Evolutionary conservation across 108 stramenopile species (phyloP), one percentile per base, ranked within the genome.

Genomic region (Parmales sp.): DNA sequence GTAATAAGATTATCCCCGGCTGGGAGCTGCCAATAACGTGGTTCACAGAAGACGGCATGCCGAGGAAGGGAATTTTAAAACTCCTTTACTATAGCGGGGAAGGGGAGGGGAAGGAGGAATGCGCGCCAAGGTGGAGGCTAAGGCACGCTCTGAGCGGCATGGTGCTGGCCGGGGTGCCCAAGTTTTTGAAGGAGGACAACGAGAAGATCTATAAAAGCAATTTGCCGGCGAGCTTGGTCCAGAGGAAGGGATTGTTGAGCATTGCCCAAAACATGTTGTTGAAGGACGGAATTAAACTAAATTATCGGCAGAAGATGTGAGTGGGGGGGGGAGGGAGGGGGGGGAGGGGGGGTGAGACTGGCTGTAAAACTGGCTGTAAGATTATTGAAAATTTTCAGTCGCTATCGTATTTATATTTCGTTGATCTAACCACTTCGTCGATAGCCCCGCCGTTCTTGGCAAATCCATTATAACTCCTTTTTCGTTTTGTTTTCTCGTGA

Each of bases 401-500:
- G n/a, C n/a, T 43, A 22, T 63, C 66, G 60, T 83, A 86, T 20
- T 76, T 70, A 69, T 75, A 93, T 67, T 90, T 90, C 16, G 87
- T 88, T 5, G 87, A 86, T 74, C 82, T 85, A 70, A 82, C 83
- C 26, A 69, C 68, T 80, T 86, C 72, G 25, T 80, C 77, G 34
- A 93, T 93, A n/a, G 75, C 80, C 5, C 89, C 89, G 1, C 89
- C 89, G 13, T 70, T 80, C 74, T 85, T 84, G 0, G 84, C 63
- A 71, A 93, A 80, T 7, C 92, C 92, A 79, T 93, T 93, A 66
- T 88, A 93, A 0, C 82, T 84, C 43, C 97, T 80, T 83, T 99
- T 99, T 73, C 91, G 80, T 78, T 99, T 99, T 29, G 92, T 99
- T 81, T 99, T 99, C 81, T 98, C 99, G 60, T 97, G 93, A 51